A percentile compares a stretch with the other conserved stretches of the same genome.
phyloP scores from a whole-genome alignment of 805 yeast species.

The Vanderwaltozyma yarrowii region DNA sequence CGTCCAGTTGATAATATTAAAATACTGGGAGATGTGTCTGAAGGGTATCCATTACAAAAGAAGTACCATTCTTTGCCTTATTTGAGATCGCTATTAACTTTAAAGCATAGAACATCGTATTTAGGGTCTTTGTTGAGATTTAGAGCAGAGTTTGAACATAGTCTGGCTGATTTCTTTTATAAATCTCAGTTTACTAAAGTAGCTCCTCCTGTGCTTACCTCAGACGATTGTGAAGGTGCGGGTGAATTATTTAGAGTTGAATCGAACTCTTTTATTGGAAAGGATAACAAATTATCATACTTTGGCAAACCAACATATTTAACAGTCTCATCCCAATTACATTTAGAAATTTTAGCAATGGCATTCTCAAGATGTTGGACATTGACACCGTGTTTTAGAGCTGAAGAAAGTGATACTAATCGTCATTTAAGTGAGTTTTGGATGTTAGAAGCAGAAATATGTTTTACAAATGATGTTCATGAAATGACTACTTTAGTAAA shows the following conservation, averaged over 20 bases:
- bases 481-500: conserved; percentile 51
- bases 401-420: conserved; percentile 84
- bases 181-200: conserved; percentile 53
- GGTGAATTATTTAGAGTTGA: conserved; percentile 73
- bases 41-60: conserved; percentile 73
- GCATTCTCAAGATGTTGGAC: conserved; percentile 81
- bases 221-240: conserved; percentile 95
- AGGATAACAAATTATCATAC: conserved; percentile 26
- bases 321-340: conserved; percentile 89
- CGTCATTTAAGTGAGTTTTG: conserved; percentile 92
- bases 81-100: conserved; percentile 62
- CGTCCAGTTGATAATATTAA: conserved; percentile 29
- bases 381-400: conserved; percentile 84
- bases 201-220: conserved; percentile 76
- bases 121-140: conserved; percentile 58
- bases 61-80: conserved; percentile 57
- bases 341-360: conserved; percentile 68
- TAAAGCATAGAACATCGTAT: conserved; percentile 65
- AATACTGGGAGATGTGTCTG: conserved; percentile 52
- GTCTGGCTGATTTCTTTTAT: conserved; percentile 45
- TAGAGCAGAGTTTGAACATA: conserved; percentile 55
- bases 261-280: conserved; percentile 8
- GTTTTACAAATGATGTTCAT: conserved; percentile 47
- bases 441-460: conserved; percentile 93
- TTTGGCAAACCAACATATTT: conserved; percentile 57